Conservation (phyloP, 176 grass and related monocot genomes). For the Miscanthus lutarioriparius region DNA sequence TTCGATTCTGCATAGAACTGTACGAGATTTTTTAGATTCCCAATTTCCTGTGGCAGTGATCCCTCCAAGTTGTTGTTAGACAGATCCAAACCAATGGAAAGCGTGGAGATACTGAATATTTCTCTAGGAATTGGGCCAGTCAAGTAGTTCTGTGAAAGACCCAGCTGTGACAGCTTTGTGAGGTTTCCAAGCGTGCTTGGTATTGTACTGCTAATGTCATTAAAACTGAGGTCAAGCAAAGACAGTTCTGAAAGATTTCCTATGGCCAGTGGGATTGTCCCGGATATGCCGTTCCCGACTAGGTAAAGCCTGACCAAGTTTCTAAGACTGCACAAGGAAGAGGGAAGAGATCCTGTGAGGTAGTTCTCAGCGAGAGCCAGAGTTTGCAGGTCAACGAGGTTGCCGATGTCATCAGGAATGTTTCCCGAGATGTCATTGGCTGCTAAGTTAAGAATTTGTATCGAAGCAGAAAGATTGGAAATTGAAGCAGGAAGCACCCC, state of each 20-base stretch:
- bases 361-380: background rate
- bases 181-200: conserved; percentile 30
- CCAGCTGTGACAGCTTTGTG: background rate
- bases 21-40: conserved; percentile 25
- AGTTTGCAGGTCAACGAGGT: conserved; percentile 12
- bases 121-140: conserved; percentile 25
- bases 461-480: background rate
- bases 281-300: background rate
- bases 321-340: conserved; percentile 18
- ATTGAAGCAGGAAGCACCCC: background rate
- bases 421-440: conserved; percentile 25
- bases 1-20: conserved; percentile 2
- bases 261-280: background rate
- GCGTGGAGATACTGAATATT: conserved; percentile 34
- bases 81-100: background rate
- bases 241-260: conserved; percentile 37
- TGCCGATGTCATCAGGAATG: conserved; percentile 34
- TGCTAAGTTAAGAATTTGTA: background rate
- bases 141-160: conserved; percentile 29
- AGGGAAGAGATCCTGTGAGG: conserved; percentile 37
- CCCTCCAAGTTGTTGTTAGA: conserved; percentile 26
- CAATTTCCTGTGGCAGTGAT: conserved; percentile 20
- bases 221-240: background rate
- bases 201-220: background rate
- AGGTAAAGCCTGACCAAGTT: background rate